Percentiles rank a stretch among this genome's conserved stretches.
Evolutionary conservation across 345 rosid species (phyloP).

Genomic region (Eucalyptus marginata): DNA sequence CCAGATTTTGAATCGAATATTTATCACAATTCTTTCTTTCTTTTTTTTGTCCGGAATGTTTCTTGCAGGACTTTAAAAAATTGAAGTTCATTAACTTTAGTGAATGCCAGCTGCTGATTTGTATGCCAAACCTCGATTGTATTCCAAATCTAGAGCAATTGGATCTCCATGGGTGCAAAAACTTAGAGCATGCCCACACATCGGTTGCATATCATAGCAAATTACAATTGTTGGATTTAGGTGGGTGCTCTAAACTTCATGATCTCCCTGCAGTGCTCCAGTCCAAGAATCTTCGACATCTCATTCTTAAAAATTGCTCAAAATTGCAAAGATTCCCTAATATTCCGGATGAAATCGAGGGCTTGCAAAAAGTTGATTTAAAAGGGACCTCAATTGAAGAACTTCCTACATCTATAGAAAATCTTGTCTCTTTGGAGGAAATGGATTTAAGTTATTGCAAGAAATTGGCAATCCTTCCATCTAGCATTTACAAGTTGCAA

Average conservation of each 20-base stretch:
- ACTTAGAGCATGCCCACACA: not conserved
- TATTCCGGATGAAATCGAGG: not conserved
- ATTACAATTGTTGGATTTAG: not conserved
- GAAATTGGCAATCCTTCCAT: not conserved
- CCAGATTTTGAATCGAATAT: not conserved
- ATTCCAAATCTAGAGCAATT: not conserved
- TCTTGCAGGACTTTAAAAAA: not conserved
- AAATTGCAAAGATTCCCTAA: not conserved
- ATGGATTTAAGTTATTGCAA: not conserved
- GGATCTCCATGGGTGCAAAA: not conserved
- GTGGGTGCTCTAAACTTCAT: not conserved
- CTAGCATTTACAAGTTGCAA: not conserved
- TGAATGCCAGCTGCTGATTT: not conserved
- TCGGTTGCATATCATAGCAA: not conserved
- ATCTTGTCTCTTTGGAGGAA: not conserved
- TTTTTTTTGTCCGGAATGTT: not conserved
- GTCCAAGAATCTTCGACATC: not conserved
- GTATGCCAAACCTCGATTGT: not conserved
- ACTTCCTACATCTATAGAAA: not conserved
- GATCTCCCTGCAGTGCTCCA: not conserved
- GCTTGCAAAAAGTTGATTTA: not conserved
- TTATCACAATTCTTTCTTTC: not conserved
- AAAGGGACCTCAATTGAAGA: not conserved
- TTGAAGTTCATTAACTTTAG: not conserved
- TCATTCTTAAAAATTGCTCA: not conserved